These are phyloP conservation scores for Anacardium occidentale DNA, from an alignment of 345 rosid species.

Conservation along the genomic window DNA sequence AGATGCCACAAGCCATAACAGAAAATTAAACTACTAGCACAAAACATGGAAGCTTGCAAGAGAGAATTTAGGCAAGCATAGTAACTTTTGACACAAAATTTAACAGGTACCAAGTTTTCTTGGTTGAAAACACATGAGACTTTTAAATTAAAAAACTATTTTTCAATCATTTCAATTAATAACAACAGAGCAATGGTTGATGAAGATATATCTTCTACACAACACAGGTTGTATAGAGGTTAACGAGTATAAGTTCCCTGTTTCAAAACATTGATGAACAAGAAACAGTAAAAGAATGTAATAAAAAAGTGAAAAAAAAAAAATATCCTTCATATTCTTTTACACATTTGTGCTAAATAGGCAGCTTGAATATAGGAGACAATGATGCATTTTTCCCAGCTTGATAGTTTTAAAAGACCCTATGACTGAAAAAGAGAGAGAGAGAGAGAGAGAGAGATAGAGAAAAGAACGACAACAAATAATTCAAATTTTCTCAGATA, in stretches of 20 bases:
- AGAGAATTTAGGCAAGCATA: conserved; percentile 8
- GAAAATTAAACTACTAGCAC: conserved; percentile 19
- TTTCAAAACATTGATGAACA: not conserved
- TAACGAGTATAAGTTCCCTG: too few species aligned
- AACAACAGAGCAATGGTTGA: not conserved
- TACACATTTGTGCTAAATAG: not conserved
- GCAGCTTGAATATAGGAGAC: conserved; percentile 90
- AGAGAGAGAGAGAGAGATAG: conserved; percentile 1
- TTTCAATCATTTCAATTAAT: too few species aligned
- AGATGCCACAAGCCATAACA: conserved; percentile 22
- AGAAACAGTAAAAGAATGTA: not conserved
- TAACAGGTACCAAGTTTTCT: too few species aligned
- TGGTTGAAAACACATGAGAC: not conserved
- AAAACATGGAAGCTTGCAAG: conserved; percentile 7
- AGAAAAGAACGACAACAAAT: not conserved
- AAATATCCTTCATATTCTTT: not conserved
- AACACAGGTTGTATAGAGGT: not conserved
- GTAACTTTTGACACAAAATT: not conserved
- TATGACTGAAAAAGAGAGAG: conserved; percentile 48
- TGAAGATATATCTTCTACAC: not conserved
- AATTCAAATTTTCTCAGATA: conserved; percentile 11
- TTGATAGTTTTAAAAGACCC: conserved; percentile 70
- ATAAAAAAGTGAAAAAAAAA: not conserved
- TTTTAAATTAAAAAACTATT: not conserved
- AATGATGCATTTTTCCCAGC: conserved; percentile 63